These are phyloP conservation scores for Leishmania braziliensis DNA, from an alignment of 208 protist genomes.

Conservation along the genomic window DNA sequence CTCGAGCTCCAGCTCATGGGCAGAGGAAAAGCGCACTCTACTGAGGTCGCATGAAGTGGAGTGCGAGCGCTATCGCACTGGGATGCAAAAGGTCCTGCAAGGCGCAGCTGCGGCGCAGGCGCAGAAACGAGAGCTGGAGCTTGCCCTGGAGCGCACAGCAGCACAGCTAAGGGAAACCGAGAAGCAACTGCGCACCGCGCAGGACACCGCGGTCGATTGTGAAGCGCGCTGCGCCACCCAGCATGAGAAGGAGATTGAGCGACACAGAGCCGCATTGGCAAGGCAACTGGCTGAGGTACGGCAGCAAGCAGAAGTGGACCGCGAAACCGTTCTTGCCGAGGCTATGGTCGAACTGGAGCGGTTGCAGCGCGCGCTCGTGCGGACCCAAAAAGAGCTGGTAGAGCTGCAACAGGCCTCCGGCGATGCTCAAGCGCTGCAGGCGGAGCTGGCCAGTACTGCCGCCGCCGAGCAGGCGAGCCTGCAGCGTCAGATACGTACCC, in stretches of 20 bases:
- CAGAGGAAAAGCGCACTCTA: constrained; percentile 13
- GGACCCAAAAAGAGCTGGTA: constrained; percentile 21
- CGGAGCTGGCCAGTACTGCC: neutral
- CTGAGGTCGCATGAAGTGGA: constrained; percentile 16
- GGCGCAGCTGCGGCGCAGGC: constrained; percentile 9
- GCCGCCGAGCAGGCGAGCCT: constrained; percentile 11
- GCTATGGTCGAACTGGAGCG: constrained; percentile 43
- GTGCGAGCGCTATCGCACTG: constrained; percentile 25
- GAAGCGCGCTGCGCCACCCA: constrained; percentile 17
- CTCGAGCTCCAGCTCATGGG: neutral
- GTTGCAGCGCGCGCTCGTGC: constrained; percentile 33
- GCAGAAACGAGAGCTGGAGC: constrained; percentile 21
- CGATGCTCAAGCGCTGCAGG: constrained; percentile 1
- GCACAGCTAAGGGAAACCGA: constrained; percentile 18
- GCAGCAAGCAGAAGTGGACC: constrained; percentile 31
- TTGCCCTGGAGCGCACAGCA: constrained; percentile 5
- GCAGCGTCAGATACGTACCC: constrained; percentile 19
- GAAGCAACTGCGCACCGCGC: constrained; percentile 19
- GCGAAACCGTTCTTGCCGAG: constrained; percentile 31
- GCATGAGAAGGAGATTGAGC: constrained; percentile 29
- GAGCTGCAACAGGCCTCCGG: constrained; percentile 19
- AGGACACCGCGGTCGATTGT: constrained; percentile 12
- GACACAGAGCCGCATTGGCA: constrained; percentile 9
- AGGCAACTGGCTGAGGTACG: constrained; percentile 14
- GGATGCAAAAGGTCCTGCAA: constrained; percentile 24